Evolutionary conservation across 2,329 filamentous ascomycete genomes (phyloP), one percentile per base, ranked within the genome.

Genomic region (Nigrospora osmanthi): DNA sequence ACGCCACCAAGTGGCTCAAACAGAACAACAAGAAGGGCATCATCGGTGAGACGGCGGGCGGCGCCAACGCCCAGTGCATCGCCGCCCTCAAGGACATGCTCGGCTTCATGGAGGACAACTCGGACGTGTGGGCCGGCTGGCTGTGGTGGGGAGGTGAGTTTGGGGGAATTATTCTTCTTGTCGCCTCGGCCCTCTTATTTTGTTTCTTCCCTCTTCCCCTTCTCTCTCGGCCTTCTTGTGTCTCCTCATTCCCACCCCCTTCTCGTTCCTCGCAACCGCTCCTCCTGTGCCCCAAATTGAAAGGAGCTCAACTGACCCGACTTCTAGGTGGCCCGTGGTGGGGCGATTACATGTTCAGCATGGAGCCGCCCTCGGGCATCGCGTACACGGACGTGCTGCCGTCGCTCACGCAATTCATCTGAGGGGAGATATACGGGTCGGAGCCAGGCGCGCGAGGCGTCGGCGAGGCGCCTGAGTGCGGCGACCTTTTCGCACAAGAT

Each of bases 1-100:
- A 58, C 9, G 75, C 75, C 13, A 78, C 74, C 10, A 56, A 59
- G 42, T 80, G 77, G 77, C 70, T 80, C 46, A 67, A 71, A 49
- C 60, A 65, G 34, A 79, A 80, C 62, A 63, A 64, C 53, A 80
- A 80, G 69, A 57, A 65, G 48, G 77, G 69, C 31, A 63, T 81
- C 49, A 53, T 81, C 17, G 77, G 78, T 51, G 78, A 81, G 65
- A 73, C 71, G 35, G 78, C 76, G n/a, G 78, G 73, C 35, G 75
- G 70, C 11, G 58, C 68, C 50, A 78, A 79, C 60, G 39, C 60
- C 1, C 59, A 65, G 46, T 81, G 78, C 57, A 65, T 71, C 57
- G 51, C 62, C 6, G 78, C 78, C 23, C 56, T 81, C 44, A 66
- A 66, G 50, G 70, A 69, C 31, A 65, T 78, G 59, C 65, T 81